A percentile compares a stretch with the other conserved stretches of the same genome.
Evolutionary conservation across 495 filamentous ascomycete genomes (phyloP).

Genomic region (Penicillium steckii): DNA sequence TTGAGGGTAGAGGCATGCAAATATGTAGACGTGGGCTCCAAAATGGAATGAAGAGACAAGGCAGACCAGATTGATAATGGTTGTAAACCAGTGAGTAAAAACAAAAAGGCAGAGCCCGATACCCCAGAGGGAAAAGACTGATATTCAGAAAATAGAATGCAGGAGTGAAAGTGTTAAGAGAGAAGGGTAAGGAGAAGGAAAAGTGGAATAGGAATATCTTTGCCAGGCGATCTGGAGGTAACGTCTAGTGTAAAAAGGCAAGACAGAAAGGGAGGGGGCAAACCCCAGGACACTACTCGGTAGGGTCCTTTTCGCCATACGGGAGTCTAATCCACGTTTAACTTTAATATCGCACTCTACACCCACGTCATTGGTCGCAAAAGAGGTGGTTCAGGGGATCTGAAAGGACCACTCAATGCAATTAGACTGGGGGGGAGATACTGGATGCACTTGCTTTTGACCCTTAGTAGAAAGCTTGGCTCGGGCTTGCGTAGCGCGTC

Average conservation of each 20-base stretch:
- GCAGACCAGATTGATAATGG: too few species aligned
- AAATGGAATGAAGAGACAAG: too few species aligned
- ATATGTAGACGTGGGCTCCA: too few species aligned
- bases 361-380: slow-evolving; percentile 18
- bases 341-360: slow-evolving; percentile 9
- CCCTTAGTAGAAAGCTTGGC: slow-evolving; percentile 19
- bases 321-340: slow-evolving; percentile 11
- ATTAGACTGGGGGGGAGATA: not conserved
- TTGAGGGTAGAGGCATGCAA: not conserved
- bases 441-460: slow-evolving; percentile 1
- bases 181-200: not conserved
- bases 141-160: not conserved
- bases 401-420: not conserved
- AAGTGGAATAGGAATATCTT: slow-evolving; percentile 1
- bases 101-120: too few species aligned
- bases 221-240: slow-evolving; percentile 6
- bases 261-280: not conserved
- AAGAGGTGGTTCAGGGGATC: slow-evolving; percentile 11
- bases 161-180: not conserved
- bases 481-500: slow-evolving; percentile 5
- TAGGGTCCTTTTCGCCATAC: slow-evolving; percentile 1
- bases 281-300: not conserved
- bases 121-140: not conserved
- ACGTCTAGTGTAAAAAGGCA: slow-evolving; percentile 4
- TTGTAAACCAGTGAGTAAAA: too few species aligned